Conservation (phyloP, 768 basidiomycete genomes). For the Tylopilus intermedius region DNA sequence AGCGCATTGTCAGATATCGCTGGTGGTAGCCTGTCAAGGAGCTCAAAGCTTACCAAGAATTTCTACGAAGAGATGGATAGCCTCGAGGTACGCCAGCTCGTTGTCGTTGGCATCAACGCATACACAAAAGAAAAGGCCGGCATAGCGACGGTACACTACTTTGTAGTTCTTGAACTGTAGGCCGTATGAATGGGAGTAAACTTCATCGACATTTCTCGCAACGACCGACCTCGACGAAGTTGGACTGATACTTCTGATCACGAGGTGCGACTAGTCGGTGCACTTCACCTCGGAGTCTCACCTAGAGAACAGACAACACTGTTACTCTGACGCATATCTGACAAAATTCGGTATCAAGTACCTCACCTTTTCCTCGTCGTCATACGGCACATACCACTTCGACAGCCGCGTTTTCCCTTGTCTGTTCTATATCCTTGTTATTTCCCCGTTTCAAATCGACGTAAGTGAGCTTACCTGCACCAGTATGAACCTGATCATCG, state of each 20-base stretch:
- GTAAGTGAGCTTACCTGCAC: slow-evolving; percentile 61
- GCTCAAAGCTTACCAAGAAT: slow-evolving; percentile 67
- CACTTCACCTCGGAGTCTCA: slow-evolving; percentile 91
- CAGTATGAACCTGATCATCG: slow-evolving; percentile 96
- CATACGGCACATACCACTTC: slow-evolving; percentile 99
- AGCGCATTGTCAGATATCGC: neutral
- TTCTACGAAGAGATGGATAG: slow-evolving; percentile 97
- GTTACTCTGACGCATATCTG: slow-evolving; percentile 1
- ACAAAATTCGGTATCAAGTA: neutral
- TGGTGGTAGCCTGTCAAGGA: neutral
- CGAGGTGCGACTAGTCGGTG: slow-evolving; percentile 93
- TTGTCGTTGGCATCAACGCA: slow-evolving; percentile 99
- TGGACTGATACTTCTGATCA: slow-evolving; percentile 98
- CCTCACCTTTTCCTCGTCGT: slow-evolving; percentile 95
- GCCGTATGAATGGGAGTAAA: slow-evolving; percentile 5
- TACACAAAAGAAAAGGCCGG: slow-evolving; percentile 95
- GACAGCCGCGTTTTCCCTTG: slow-evolving; percentile 97
- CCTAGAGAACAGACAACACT: slow-evolving; percentile 39
- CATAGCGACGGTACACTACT: slow-evolving; percentile 93
- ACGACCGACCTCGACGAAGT: slow-evolving; percentile 90
- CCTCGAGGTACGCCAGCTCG: slow-evolving; percentile 94
- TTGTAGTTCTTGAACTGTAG: slow-evolving; percentile 94
- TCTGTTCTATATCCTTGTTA: slow-evolving; percentile 60
- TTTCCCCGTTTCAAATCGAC: too few species aligned
- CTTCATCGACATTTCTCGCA: neutral